phyloP scores from a whole-genome alignment of 441 rosid genomes.

The Corymbia citriodora region DNA sequence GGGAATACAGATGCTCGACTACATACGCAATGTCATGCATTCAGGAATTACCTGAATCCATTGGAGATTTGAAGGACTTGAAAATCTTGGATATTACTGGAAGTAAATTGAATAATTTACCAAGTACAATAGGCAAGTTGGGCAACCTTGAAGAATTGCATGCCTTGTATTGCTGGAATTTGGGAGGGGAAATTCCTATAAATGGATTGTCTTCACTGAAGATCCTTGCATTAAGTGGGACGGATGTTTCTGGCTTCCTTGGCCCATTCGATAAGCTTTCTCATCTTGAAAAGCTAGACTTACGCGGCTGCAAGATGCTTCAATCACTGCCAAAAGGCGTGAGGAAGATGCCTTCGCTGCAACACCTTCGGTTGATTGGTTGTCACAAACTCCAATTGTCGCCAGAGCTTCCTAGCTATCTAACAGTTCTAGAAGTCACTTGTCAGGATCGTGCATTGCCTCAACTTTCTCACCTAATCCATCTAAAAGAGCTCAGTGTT shows the following conservation, averaged over 20 bases:
- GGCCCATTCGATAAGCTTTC: background rate
- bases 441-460: accelerated
- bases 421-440: accelerated
- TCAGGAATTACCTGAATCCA: background rate
- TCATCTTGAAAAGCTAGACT: background rate
- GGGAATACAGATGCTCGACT: too few relatives aligned
- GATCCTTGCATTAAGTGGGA: background rate
- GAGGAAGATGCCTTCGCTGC: background rate
- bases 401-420: background rate
- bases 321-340: background rate
- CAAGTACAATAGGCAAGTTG: background rate
- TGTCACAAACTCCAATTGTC: accelerated
- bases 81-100: background rate
- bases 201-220: background rate
- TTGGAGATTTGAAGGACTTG: background rate
- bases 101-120: background rate
- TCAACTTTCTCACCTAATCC: background rate
- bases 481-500: background rate
- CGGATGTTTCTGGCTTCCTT: accelerated
- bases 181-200: background rate
- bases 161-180: background rate
- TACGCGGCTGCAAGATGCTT: background rate
- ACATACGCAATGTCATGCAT: background rate
- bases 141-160: background rate
- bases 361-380: background rate